A percentile compares a stretch with the other conserved stretches of the same genome.
Conservation (phyloP, 208 protist genomes). For the Entamoeba dispar region DNA sequence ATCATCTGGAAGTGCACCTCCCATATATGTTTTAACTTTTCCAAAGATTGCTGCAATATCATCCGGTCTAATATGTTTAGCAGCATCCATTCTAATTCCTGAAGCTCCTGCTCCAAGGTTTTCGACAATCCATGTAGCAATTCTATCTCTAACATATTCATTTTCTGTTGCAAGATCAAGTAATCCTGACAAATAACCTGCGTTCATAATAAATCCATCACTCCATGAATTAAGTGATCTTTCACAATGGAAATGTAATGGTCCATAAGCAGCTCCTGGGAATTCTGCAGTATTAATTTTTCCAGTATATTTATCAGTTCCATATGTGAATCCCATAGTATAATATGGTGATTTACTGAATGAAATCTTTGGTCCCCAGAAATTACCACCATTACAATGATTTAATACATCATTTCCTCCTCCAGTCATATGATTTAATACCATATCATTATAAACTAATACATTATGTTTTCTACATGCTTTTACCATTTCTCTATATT, state of each 20-base stretch:
- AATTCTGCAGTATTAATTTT: constrained; percentile 28
- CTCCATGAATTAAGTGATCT: constrained; percentile 41
- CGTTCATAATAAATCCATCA: constrained; percentile 41
- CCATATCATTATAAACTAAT: constrained; percentile 43
- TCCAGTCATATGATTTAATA: constrained; percentile 46
- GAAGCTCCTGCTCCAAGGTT: constrained; percentile 26
- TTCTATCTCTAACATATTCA: constrained; percentile 46
- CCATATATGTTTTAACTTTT: constrained; percentile 29
- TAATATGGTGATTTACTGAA: constrained; percentile 18
- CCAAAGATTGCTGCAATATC: constrained; percentile 44
- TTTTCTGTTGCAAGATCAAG: constrained; percentile 39
- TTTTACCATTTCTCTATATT: constrained; percentile 35
- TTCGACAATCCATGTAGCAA: constrained; percentile 43
- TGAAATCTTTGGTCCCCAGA: constrained; percentile 30
- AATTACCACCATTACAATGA: constrained; percentile 24
- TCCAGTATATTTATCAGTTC: constrained; percentile 27
- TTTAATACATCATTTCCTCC: constrained; percentile 33
- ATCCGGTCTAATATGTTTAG: constrained; percentile 43
- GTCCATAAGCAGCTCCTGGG: constrained; percentile 35
- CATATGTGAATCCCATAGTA: constrained; percentile 11
- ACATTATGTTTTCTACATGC: constrained; percentile 36
- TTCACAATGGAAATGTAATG: constrained; percentile 47
- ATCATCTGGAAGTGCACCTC: constrained; percentile 38
- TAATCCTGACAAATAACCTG: constrained; percentile 40
- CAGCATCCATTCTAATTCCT: constrained; percentile 27